Conservation (phyloP, 352 stramenopile species). For the Blastocystis sp. region DNA sequence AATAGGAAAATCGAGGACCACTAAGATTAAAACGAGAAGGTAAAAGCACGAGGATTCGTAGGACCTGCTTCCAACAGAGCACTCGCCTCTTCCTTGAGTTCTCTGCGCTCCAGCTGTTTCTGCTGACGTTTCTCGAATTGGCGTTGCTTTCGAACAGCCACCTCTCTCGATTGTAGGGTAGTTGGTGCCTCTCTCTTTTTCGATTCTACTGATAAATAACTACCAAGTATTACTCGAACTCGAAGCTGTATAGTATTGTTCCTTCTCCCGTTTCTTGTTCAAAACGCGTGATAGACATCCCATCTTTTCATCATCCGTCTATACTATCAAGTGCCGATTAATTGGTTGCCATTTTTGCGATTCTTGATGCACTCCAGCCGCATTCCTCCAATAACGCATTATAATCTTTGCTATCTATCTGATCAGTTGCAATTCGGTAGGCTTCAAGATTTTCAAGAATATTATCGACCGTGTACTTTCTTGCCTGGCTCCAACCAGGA, state of each 20-base stretch:
- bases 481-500: neutral
- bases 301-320: constrained; percentile 31
- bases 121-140: neutral
- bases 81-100: neutral
- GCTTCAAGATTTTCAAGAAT: constrained; percentile 40
- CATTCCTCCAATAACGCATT: constrained; percentile 14
- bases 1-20: constrained; percentile 19
- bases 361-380: neutral
- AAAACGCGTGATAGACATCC: constrained; percentile 1
- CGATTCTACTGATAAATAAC: neutral
- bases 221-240: neutral
- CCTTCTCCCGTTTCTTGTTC: neutral
- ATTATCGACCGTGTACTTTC: neutral
- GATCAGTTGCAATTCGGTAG: constrained; percentile 41
- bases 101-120: neutral
- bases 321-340: neutral
- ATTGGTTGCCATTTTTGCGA: neutral
- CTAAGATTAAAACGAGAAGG: neutral
- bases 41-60: neutral
- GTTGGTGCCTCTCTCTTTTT: neutral
- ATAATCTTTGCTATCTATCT: constrained; percentile 32
- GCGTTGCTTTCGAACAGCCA: neutral
- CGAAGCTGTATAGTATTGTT: neutral
- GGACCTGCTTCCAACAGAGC: neutral
- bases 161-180: neutral